Percentiles rank a stretch among this genome's conserved stretches.
These are phyloP conservation scores for Sesbania bispinosa DNA, from an alignment of 306 rosid species.

Conservation along the genomic window DNA sequence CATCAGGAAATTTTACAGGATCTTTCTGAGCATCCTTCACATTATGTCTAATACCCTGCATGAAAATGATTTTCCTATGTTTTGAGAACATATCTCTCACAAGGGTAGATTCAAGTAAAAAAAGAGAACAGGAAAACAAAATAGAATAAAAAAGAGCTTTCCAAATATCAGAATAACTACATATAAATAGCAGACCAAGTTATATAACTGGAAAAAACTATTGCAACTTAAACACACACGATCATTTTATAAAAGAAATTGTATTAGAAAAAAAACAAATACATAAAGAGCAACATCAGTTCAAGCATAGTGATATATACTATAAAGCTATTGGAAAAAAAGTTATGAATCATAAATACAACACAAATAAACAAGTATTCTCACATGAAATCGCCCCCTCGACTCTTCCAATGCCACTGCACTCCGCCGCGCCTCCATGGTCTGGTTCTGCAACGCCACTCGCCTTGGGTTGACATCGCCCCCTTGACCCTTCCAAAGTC, in stretches of 20 bases:
- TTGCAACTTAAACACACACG: background rate
- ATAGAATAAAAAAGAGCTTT: background rate
- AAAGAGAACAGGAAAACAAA: background rate
- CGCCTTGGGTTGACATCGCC: no score
- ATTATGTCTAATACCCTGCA: slow-evolving; percentile 78
- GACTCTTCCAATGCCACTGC: no score
- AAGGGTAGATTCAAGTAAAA: slow-evolving; percentile 1
- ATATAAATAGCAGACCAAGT: no score
- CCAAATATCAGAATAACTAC: no score
- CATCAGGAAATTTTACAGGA: slow-evolving; percentile 68
- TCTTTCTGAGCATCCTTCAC: slow-evolving; percentile 72
- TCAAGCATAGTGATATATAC: no score
- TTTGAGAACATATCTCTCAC: slow-evolving; percentile 8
- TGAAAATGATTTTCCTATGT: slow-evolving; percentile 6
- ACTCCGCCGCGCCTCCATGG: no score
- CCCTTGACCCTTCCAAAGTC: no score
- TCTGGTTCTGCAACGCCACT: no score
- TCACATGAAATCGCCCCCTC: no score
- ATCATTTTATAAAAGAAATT: background rate
- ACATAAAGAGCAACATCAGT: background rate
- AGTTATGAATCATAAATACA: no score
- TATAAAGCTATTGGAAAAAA: no score
- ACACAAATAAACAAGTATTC: no score
- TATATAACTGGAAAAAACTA: background rate
- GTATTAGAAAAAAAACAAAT: background rate